Conservation (phyloP, 495 filamentous ascomycete species). For the Lasiosphaeria hispida region DNA sequence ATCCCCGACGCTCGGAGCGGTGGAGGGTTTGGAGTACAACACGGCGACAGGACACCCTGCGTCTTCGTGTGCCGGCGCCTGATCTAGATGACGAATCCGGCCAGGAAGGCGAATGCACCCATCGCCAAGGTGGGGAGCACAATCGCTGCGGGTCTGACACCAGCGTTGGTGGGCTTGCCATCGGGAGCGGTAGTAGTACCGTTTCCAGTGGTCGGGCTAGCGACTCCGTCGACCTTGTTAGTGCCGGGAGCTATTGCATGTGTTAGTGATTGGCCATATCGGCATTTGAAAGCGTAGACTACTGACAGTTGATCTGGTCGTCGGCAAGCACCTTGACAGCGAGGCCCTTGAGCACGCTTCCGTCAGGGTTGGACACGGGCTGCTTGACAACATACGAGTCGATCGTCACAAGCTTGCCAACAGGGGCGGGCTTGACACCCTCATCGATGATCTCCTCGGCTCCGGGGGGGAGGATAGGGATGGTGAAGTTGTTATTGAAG, state of each 20-base stretch:
- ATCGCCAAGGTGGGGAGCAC: slow-evolving; percentile 21
- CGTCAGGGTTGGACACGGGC: slow-evolving; percentile 40
- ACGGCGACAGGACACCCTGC: not conserved
- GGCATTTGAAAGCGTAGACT: not conserved
- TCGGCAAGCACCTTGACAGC: slow-evolving; percentile 43
- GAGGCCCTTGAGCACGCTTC: slow-evolving; percentile 34
- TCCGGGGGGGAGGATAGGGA: slow-evolving; percentile 55
- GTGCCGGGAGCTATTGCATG: slow-evolving; percentile 21
- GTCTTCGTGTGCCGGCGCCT: not conserved
- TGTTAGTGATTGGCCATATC: slow-evolving; percentile 6
- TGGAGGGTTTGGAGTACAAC: not conserved
- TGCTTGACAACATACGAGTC: slow-evolving; percentile 41
- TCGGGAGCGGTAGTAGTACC: not conserved
- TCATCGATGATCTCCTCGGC: slow-evolving; percentile 53
- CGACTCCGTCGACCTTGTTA: slow-evolving; percentile 14
- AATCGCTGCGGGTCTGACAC: slow-evolving; percentile 11
- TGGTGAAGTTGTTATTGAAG: slow-evolving; percentile 74
- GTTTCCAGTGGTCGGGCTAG: slow-evolving; percentile 6
- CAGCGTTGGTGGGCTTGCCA: slow-evolving; percentile 17
- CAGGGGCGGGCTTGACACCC: slow-evolving; percentile 43
- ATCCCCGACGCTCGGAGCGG: not conserved
- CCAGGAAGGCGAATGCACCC: slow-evolving; percentile 27
- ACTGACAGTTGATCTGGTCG: slow-evolving; percentile 38
- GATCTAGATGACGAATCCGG: slow-evolving; percentile 23
- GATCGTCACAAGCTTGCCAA: slow-evolving; percentile 42